Base-by-base conservation (phyloP, 2,329 filamentous ascomycete species). In the Phyllosticta ampelicida region DNA sequence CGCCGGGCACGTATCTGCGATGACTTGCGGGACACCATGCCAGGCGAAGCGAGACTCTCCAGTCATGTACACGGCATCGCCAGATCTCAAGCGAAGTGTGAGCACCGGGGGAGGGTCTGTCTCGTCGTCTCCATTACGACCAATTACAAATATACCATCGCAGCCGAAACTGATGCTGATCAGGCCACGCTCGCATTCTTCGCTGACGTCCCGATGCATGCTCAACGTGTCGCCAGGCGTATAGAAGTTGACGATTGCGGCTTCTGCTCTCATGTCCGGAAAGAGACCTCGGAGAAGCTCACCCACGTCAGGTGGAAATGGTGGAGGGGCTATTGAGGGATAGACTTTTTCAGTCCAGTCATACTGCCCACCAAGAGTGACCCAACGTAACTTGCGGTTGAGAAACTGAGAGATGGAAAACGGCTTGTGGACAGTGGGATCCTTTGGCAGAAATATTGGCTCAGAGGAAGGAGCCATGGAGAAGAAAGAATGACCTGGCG, bases 201-300 rank as follows among this genome's bases (percentile, higher is more conserved):
- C 94, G 62, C 90, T 95, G 49, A 97, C 90, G 68, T 99, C 94
- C 10, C 94, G 85, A 74, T 97, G 94, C 71, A 96, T 82, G 75
- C 89, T 92, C 70, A 97, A 84, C 0, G 88, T 95, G 68, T 97
- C 92, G 19, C 89, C 89, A 0, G 94, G 89, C 0, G 85, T 87
- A 73, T 97, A 97, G 54, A 97, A 79, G 70, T 97, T 97, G 64
- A 96, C 83, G 62, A 97, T 97, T 44, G 94, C 92, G 1, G 94
- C 91, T 73, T 97, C 86, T 0, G 92, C 84, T 55, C 80, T 77
- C 13, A 91, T 94, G 10, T 83, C 78, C 0, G 90, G 87, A 64
- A 96, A 97, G 0, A 94, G 71, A 0, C 73, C 73, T 58, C 83
- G 78, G 0, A 96, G 74, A 8, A 96, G 80, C 1, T 68, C 70